phyloP scores from a whole-genome alignment of 768 basidiomycete genomes.

The Lactarius evosmus region DNA sequence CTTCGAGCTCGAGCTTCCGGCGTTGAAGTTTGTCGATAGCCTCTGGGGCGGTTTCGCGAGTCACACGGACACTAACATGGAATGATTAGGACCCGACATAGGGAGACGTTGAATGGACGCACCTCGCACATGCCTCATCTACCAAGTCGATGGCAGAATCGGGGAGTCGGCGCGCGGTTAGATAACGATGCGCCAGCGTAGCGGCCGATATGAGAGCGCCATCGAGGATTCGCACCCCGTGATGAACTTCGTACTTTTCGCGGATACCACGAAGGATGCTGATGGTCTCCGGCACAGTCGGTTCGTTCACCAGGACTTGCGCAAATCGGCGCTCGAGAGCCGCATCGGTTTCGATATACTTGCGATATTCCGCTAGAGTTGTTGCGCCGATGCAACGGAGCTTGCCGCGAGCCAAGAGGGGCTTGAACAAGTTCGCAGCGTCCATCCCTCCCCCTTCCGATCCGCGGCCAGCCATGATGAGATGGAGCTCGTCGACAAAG shows the following conservation, averaged over 20 bases:
- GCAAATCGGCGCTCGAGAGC: conserved; percentile 91
- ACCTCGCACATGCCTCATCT: conserved; percentile 90
- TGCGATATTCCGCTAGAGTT: conserved; percentile 86
- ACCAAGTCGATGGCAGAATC: conserved; percentile 90
- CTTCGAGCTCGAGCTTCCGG: conserved; percentile 83
- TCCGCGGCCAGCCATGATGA: conserved; percentile 89
- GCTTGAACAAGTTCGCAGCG: conserved; percentile 89
- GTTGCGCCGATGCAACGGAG: conserved; percentile 82
- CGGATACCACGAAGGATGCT: conserved; percentile 91
- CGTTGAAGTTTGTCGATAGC: conserved; percentile 89
- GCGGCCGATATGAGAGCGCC: conserved; percentile 86
- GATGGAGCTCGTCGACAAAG: conserved; percentile 93
- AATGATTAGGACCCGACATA: conserved; percentile 16
- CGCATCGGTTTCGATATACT: conserved; percentile 91
- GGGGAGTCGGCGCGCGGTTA: conserved; percentile 75
- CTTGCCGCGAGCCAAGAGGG: conserved; percentile 84
- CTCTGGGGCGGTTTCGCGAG: conserved; percentile 92
- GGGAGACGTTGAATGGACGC: conserved; percentile 30
- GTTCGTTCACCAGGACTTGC: conserved; percentile 91
- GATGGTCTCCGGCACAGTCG: conserved; percentile 84
- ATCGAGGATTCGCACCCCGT: conserved; percentile 87
- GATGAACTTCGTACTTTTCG: conserved; percentile 86
- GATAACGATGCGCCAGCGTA: conserved; percentile 87
- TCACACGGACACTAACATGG: conserved; percentile 71
- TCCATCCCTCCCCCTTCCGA: conserved; percentile 89